Evolutionary conservation across 768 basidiomycete species (phyloP).

Genomic region (Phylloporus sp.): DNA sequence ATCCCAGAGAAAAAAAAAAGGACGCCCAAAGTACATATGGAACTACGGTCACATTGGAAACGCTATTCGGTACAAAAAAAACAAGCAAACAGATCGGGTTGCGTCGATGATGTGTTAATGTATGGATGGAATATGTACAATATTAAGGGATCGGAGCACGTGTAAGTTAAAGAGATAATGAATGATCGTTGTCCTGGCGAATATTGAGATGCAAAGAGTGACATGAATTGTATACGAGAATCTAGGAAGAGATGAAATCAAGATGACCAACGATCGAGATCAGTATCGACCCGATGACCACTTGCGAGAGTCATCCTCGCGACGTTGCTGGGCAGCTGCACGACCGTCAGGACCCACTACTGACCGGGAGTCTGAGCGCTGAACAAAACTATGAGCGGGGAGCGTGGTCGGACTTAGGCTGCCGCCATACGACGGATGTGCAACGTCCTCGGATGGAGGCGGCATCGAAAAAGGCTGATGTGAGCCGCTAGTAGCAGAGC

Average conservation of each 20-base stretch:
- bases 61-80: conserved; percentile 25
- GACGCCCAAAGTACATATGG: conserved; percentile 27
- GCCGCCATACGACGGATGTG: conserved; percentile 32
- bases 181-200: conserved; percentile 34
- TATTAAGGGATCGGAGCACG: conserved; percentile 32
- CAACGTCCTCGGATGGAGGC: conserved; percentile 31
- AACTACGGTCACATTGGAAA: conserved; percentile 21
- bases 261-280: conserved; percentile 33
- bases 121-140: conserved; percentile 32
- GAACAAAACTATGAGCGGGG: conserved; percentile 34
- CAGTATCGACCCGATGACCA: conserved; percentile 45
- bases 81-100: conserved; percentile 20
- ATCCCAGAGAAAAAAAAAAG: conserved; percentile 19
- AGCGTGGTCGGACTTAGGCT: conserved; percentile 29
- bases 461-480: conserved; percentile 49
- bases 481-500: conserved; percentile 37
- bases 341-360: conserved; percentile 29
- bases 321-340: conserved; percentile 36
- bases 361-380: conserved; percentile 39
- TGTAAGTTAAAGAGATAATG: conserved; percentile 34
- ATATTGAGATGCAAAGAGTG: conserved; percentile 33
- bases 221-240: conserved; percentile 32
- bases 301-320: conserved; percentile 44
- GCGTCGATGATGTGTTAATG: conserved; percentile 27
- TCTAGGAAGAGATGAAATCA: conserved; percentile 34